Conservation (phyloP, 192 early-diverging fungal species). For the Phlyctochytrium planicorne region DNA sequence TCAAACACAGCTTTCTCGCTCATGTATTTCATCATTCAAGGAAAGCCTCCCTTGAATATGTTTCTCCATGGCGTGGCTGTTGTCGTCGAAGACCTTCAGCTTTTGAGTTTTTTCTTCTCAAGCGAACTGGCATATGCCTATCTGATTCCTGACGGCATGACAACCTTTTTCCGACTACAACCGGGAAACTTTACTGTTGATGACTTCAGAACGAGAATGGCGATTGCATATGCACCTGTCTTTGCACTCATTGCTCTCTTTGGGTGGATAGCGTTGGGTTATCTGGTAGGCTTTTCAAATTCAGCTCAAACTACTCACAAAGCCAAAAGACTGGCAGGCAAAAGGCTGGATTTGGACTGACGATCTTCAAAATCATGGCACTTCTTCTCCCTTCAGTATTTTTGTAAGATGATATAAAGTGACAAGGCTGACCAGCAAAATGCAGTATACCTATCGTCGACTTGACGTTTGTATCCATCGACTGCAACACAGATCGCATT, state of each 20-base stretch:
- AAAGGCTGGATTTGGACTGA: not conserved
- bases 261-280: not conserved
- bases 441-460: not conserved
- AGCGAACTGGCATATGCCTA: not conserved
- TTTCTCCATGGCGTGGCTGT: not conserved
- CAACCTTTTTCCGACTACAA: not conserved
- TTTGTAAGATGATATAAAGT: not conserved
- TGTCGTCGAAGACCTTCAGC: not conserved
- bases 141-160: not conserved
- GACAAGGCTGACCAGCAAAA: too few species aligned
- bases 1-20: not conserved
- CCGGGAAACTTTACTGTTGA: not conserved
- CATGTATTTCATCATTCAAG: not conserved
- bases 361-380: not conserved
- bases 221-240: not conserved
- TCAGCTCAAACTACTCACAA: too few species aligned
- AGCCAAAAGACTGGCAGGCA: not conserved
- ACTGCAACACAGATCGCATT: not conserved
- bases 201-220: not conserved
- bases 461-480: not conserved
- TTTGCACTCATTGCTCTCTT: not conserved
- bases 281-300: not conserved
- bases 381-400: not conserved
- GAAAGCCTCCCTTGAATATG: not conserved
- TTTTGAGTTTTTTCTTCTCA: not conserved